A percentile compares a stretch with the other conserved stretches of the same genome.
phyloP scores from a whole-genome alignment of 345 rosid genomes.

The Iberis pinnata region DNA sequence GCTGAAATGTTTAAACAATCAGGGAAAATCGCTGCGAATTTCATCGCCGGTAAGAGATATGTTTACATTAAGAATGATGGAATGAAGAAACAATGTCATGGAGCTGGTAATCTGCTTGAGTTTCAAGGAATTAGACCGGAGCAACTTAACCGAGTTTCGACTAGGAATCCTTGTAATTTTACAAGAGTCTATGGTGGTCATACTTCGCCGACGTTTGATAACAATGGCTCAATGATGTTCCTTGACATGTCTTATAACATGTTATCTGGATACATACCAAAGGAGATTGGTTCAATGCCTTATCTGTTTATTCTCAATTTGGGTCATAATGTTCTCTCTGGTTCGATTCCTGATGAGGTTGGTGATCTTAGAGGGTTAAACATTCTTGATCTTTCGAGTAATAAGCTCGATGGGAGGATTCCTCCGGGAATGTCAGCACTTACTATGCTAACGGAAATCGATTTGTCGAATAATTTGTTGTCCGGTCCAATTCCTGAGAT shows the following conservation, averaged over 20 bases:
- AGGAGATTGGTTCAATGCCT: conserved; percentile 72
- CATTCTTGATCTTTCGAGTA: conserved; percentile 82
- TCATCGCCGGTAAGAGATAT: conserved; percentile 68
- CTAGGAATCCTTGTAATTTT: conserved; percentile 77
- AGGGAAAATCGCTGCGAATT: conserved; percentile 69
- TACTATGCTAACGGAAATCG: conserved; percentile 52
- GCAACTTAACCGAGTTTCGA: conserved; percentile 49
- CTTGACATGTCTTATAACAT: conserved; percentile 76
- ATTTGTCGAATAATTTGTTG: conserved; percentile 66
- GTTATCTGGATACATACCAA: conserved; percentile 65
- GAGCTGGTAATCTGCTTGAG: conserved; percentile 87
- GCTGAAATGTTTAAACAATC: conserved; percentile 74
- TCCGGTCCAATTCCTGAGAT: conserved; percentile 63
- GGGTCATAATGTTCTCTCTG: conserved; percentile 69
- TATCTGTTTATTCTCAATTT: conserved; percentile 68
- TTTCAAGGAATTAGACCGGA: conserved; percentile 71
- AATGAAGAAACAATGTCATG: conserved; percentile 63
- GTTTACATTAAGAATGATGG: conserved; percentile 75
- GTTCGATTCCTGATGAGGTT: conserved; percentile 63
- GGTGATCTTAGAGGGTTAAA: conserved; percentile 58
- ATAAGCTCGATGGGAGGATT: conserved; percentile 56
- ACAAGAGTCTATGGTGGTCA: conserved; percentile 61
- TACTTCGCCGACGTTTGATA: conserved; percentile 68
- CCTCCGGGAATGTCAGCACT: conserved; percentile 57
- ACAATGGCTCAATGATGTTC: conserved; percentile 94